phyloP scores from a whole-genome alignment of 2,329 filamentous ascomycete species.

The Aspergillus udagawae region DNA sequence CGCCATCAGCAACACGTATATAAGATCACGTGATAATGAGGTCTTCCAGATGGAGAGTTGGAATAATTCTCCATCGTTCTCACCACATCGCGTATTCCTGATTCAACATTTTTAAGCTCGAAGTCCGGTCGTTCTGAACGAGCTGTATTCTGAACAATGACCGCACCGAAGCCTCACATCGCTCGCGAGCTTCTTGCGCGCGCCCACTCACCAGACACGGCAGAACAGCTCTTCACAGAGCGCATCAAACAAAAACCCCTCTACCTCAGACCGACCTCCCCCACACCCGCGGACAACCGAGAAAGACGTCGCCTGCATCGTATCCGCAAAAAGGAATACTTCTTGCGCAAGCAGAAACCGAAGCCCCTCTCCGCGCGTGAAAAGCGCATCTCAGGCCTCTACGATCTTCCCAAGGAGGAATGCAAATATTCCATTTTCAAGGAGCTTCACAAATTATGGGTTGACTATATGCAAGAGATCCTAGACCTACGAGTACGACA shows the following conservation, averaged over 20 bases:
- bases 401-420: conserved; percentile 67
- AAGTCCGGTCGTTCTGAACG: not conserved
- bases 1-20: not conserved
- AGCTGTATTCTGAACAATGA: conserved; percentile 12
- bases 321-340: conserved; percentile 46
- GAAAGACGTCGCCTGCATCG: conserved; percentile 50
- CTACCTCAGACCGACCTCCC: conserved; percentile 71
- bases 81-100: not conserved
- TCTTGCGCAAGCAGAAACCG: conserved; percentile 50
- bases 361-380: conserved; percentile 73
- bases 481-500: conserved; percentile 54
- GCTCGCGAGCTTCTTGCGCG: conserved; percentile 67
- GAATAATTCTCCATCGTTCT: not conserved
- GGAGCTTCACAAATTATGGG: conserved; percentile 74
- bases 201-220: conserved; percentile 72
- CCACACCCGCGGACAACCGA: conserved; percentile 53
- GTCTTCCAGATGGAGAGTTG: not conserved
- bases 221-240: conserved; percentile 69
- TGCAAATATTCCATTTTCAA: conserved; percentile 72
- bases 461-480: conserved; percentile 78
- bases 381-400: conserved; percentile 67
- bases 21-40: not conserved
- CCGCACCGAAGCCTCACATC: conserved; percentile 35
- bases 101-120: not conserved
- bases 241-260: conserved; percentile 80